phyloP scores from a whole-genome alignment of 148 eudicot genomes.

The Bassia scoparia region DNA sequence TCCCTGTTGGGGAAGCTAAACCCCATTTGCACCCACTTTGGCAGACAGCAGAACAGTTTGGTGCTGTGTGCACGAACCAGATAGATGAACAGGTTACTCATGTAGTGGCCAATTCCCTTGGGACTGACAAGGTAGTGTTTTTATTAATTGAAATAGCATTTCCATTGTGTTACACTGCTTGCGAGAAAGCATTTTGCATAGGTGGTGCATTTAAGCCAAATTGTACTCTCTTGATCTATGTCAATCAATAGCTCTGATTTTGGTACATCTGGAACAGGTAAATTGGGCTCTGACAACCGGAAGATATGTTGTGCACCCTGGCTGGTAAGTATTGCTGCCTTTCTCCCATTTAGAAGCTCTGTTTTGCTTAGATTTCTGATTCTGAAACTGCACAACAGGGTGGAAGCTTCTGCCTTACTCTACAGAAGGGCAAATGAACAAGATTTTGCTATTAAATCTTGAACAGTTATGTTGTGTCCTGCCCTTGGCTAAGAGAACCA shows the following conservation, averaged over 20 bases:
- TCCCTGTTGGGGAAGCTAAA: conserved; percentile 84
- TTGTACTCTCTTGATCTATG: neutral
- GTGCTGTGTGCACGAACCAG: conserved; percentile 85
- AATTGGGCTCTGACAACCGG: conserved; percentile 89
- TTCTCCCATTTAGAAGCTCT: neutral
- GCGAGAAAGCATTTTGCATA: neutral
- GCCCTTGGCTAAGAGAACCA: conserved; percentile 1
- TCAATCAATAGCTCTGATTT: conserved; percentile 10
- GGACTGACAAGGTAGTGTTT: conserved; percentile 79
- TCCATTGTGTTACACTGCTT: neutral
- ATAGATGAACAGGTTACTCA: conserved; percentile 93
- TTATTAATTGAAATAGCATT: neutral
- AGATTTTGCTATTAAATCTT: conserved; percentile 80
- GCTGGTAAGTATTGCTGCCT: conserved; percentile 60
- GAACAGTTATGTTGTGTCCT: conserved; percentile 6
- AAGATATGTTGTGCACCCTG: conserved; percentile 88
- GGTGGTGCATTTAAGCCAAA: neutral
- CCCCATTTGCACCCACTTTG: conserved; percentile 89
- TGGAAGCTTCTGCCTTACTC: conserved; percentile 96
- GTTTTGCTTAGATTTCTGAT: conserved; percentile 13
- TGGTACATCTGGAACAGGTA: conserved; percentile 46
- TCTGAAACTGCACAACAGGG: conserved; percentile 49
- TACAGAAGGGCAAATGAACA: conserved; percentile 92
- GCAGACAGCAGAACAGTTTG: conserved; percentile 98
- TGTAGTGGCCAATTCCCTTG: conserved; percentile 87